phyloP scores from a whole-genome alignment of 1,139 yeast species.

The Protomyces inundatus region DNA sequence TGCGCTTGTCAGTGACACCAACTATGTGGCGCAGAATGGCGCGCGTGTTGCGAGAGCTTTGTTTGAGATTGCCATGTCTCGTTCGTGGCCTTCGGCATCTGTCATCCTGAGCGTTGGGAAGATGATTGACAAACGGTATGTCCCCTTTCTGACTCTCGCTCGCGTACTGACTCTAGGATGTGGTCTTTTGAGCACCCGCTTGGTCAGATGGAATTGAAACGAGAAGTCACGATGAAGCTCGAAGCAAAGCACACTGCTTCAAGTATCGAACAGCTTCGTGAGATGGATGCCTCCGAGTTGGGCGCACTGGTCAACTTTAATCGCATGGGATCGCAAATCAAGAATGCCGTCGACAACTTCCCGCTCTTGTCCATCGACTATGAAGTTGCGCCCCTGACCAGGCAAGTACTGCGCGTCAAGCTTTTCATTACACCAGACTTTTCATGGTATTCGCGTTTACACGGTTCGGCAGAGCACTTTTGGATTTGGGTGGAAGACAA shows the following conservation, averaged over 20 bases:
- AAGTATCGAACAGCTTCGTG: conserved; percentile 64
- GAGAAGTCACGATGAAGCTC: conserved; percentile 56
- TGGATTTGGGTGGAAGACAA: conserved; percentile 91
- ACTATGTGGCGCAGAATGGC: conserved; percentile 92
- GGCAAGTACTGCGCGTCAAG: conserved; percentile 77
- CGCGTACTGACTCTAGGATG: conserved; percentile 34
- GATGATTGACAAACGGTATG: conserved; percentile 63
- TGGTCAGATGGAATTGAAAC: conserved; percentile 77
- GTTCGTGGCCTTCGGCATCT: conserved; percentile 67
- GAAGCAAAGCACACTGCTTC: conserved; percentile 51
- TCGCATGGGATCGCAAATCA: conserved; percentile 62
- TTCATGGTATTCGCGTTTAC: conserved; percentile 73
- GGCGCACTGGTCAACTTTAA: conserved; percentile 85
- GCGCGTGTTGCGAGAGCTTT: conserved; percentile 89
- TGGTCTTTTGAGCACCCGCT: conserved; percentile 94
- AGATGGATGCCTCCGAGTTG: conserved; percentile 66
- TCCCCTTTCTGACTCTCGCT: conserved; percentile 16
- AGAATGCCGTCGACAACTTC: conserved; percentile 59
- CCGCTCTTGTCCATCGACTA: conserved; percentile 70
- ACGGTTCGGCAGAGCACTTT: conserved; percentile 79
- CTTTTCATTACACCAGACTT: conserved; percentile 68
- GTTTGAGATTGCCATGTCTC: conserved; percentile 69
- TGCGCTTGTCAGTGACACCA: conserved; percentile 76
- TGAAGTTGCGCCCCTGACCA: conserved; percentile 85
- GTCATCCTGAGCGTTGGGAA: conserved; percentile 48